phyloP scores from a whole-genome alignment of 495 filamentous ascomycete species.

The Tetracladium setigerum region DNA sequence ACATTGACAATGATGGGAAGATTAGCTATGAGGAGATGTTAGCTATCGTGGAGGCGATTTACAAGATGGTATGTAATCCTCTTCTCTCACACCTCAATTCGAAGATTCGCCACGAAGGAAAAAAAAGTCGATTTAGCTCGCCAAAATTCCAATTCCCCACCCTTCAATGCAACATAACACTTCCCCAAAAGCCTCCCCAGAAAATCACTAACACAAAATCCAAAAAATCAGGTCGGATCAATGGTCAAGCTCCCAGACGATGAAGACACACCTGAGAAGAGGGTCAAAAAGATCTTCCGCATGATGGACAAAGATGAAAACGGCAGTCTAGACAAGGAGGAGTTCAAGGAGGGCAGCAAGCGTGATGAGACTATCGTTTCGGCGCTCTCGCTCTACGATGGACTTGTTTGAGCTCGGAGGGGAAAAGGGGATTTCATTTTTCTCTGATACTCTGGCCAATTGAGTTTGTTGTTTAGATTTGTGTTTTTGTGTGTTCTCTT shows the following conservation, averaged over 20 bases:
- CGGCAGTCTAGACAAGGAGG: slow-evolving; percentile 72
- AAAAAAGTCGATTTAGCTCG: background rate
- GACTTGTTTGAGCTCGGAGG: slow-evolving; percentile 58
- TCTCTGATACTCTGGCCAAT: no score
- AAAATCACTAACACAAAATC: no score
- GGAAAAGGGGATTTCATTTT: no score
- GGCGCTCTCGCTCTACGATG: slow-evolving; percentile 92
- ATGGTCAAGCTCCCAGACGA: slow-evolving; percentile 99
- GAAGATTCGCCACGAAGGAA: background rate
- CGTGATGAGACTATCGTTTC: slow-evolving; percentile 99
- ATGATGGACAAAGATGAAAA: slow-evolving; percentile 99
- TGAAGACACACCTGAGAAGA: slow-evolving; percentile 98
- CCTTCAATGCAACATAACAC: no score
- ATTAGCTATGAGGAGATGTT: slow-evolving; percentile 99
- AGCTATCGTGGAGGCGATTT: slow-evolving; percentile 96
- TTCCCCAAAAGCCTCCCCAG: no score
- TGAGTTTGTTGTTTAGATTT: no score
- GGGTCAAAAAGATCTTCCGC: slow-evolving; percentile 94
- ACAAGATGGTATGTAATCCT: slow-evolving; percentile 79
- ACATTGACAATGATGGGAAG: slow-evolving; percentile 97
- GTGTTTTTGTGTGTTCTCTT: no score
- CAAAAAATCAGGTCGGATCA: slow-evolving; percentile 75
- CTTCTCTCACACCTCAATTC: background rate
- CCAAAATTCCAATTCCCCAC: no score
- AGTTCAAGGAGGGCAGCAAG: slow-evolving; percentile 99